phyloP scores from a whole-genome alignment of 1,284 basidiomycete species.

The Ganoderma sinense region DNA sequence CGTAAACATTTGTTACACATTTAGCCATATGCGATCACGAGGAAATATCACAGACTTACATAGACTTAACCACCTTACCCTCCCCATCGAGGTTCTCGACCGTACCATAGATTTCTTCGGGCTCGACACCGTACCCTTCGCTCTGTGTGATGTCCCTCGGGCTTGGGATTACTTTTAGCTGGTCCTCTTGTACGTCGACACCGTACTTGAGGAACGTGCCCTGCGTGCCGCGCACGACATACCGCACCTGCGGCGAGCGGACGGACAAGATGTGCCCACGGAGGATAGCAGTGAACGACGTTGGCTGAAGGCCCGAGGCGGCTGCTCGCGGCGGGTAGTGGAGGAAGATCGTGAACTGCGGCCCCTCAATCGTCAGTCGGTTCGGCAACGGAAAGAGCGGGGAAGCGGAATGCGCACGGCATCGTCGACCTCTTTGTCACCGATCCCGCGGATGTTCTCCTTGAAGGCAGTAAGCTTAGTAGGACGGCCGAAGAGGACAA shows the following conservation, averaged over 20 bases:
- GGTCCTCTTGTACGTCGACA: slow-evolving; percentile 81
- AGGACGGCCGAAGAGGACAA: slow-evolving; percentile 82
- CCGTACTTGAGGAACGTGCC: slow-evolving; percentile 82
- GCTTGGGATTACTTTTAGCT: slow-evolving; percentile 60
- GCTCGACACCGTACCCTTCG: slow-evolving; percentile 51
- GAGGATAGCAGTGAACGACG: slow-evolving; percentile 74
- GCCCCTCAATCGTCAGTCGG: background rate
- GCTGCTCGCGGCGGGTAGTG: slow-evolving; percentile 52
- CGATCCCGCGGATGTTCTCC: slow-evolving; percentile 72
- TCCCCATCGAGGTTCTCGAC: slow-evolving; percentile 62
- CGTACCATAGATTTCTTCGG: slow-evolving; percentile 64
- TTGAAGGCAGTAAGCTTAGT: slow-evolving; percentile 72
- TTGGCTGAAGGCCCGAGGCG: slow-evolving; percentile 43
- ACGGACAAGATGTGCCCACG: slow-evolving; percentile 76
- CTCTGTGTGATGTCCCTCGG: slow-evolving; percentile 55
- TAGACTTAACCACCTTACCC: slow-evolving; percentile 54
- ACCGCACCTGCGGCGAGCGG: slow-evolving; percentile 72
- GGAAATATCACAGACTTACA: slow-evolving; percentile 45
- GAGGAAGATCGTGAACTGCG: slow-evolving; percentile 74
- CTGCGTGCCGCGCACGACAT: slow-evolving; percentile 70
- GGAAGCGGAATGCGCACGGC: slow-evolving; percentile 49
- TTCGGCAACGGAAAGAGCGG: background rate
- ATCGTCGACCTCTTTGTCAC: slow-evolving; percentile 73
- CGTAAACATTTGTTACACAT: background rate
- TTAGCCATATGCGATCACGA: slow-evolving; percentile 13